Conservation (phyloP, 169 alveolate genomes). For the Eimeria falciformis region DNA sequence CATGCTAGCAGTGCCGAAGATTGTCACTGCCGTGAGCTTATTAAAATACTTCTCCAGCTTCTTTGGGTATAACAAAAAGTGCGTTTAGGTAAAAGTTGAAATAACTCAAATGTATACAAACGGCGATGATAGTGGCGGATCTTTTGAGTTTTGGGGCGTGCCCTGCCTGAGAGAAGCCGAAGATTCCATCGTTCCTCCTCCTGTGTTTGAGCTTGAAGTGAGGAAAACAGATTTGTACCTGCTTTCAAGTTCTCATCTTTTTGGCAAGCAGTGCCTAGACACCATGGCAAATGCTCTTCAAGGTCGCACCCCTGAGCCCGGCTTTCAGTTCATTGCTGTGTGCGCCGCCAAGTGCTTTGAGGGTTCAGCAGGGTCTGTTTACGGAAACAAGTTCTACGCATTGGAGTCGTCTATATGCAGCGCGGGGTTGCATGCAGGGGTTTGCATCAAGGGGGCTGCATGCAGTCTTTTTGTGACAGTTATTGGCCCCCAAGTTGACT, state of each 20-base stretch:
- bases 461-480: constrained; percentile 33
- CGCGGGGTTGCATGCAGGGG: constrained; percentile 62
- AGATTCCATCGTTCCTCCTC: neutral
- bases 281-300: constrained; percentile 1
- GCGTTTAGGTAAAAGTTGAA: constrained; percentile 62
- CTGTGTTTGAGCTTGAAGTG: neutral
- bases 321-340: constrained; percentile 10
- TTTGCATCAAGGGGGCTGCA: constrained; percentile 35
- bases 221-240: neutral
- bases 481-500: constrained; percentile 13
- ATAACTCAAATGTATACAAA: constrained; percentile 73
- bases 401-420: constrained; percentile 68
- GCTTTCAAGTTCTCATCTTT: too few species aligned
- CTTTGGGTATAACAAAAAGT: too few species aligned
- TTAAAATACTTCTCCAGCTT: neutral
- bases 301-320: neutral
- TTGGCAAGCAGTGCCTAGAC: constrained; percentile 35
- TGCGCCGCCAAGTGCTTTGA: constrained; percentile 42
- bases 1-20: constrained; percentile 18
- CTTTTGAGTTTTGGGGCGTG: constrained; percentile 72
- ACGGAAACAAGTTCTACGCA: constrained; percentile 39
- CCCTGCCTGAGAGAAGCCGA: constrained; percentile 35
- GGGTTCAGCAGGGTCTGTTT: neutral
- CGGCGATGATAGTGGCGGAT: constrained; percentile 79
- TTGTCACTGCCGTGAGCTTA: neutral